Percentiles rank a stretch among this genome's conserved stretches.
Conservation (phyloP, 345 rosid genomes). For the Eucalyptus tenuipes region DNA sequence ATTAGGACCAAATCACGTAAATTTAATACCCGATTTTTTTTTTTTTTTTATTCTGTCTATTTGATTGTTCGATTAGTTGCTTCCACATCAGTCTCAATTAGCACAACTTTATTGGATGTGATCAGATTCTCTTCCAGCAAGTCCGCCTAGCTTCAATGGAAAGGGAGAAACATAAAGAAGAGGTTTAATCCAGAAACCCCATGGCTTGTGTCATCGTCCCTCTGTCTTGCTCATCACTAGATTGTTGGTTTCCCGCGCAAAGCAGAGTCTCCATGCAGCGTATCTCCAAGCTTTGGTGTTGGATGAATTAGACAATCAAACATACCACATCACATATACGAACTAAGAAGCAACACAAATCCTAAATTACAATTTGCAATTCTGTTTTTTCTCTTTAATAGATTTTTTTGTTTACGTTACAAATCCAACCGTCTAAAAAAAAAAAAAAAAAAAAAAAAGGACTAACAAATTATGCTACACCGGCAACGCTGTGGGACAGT, state of each 20-base stretch:
- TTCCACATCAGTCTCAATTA: not conserved
- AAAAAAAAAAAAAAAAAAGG: not conserved
- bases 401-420: not conserved
- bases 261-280: not conserved
- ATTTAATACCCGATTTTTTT: too few relatives aligned
- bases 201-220: not conserved
- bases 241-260: not conserved
- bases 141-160: not conserved
- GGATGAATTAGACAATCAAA: not conserved
- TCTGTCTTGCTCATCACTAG: not conserved
- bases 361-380: not conserved
- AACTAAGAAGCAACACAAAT: not conserved
- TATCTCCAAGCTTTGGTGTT: not conserved
- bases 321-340: not conserved
- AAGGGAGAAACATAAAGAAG: not conserved
- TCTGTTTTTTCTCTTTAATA: not conserved
- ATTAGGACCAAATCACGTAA: rapidly evolving
- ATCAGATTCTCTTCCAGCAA: not conserved
- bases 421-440: not conserved
- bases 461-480: not conserved
- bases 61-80: too few relatives aligned
- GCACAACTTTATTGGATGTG: not conserved
- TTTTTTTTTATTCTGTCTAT: rapidly evolving
- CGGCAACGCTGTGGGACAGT: not conserved
- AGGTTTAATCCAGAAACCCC: not conserved